Conservation (phyloP, 305 asterid species). For the Solanum hybrid region DNA sequence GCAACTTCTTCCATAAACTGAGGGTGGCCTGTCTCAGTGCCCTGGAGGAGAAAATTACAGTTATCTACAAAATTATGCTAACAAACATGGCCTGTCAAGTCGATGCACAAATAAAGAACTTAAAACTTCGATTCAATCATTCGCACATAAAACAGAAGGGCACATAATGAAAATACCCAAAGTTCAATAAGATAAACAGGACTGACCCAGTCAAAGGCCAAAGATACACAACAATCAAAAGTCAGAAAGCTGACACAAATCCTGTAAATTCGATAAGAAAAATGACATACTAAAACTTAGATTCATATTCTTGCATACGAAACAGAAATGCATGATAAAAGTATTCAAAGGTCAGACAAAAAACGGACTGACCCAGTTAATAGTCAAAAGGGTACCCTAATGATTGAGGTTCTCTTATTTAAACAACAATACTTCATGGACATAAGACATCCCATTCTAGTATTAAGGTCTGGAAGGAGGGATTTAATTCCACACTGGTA, state of each 20-base stretch:
- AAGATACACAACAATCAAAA: not conserved
- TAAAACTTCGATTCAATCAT: not conserved
- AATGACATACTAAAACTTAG: not conserved
- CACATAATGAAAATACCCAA: not conserved
- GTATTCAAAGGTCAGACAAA: not conserved
- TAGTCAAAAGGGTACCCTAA: not conserved
- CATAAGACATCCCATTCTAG: not conserved
- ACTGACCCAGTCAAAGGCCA: not conserved
- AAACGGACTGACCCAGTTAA: not conserved
- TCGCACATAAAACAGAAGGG: not conserved
- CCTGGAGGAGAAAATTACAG: slow-evolving; percentile 18
- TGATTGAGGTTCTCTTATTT: not conserved
- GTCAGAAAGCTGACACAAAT: not conserved
- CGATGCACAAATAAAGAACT: not conserved
- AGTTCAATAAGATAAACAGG: not conserved
- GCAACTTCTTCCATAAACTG: slow-evolving; percentile 20
- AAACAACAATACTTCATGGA: not conserved
- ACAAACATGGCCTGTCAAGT: not conserved
- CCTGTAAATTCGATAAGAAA: not conserved
- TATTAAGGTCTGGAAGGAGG: not conserved
- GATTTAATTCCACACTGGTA: not conserved
- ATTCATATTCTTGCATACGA: not conserved
- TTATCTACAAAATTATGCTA: not conserved
- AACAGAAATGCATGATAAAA: not conserved
- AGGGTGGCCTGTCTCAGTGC: slow-evolving; percentile 21